phyloP scores from a whole-genome alignment of 2,329 filamentous ascomycete species.

The Cladophialophora yegresii region DNA sequence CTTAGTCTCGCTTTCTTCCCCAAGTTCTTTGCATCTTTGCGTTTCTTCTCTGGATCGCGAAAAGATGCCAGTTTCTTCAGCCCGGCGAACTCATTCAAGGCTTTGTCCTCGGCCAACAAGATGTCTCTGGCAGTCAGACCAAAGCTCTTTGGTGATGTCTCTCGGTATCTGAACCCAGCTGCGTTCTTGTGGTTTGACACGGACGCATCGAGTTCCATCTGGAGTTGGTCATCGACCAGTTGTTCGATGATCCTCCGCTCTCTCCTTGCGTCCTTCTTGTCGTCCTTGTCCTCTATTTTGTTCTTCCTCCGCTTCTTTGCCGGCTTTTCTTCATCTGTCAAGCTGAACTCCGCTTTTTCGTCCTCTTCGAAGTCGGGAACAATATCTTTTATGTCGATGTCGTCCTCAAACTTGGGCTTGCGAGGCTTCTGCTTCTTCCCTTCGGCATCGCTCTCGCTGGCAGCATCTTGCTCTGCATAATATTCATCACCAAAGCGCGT shows the following conservation, averaged over 20 bases:
- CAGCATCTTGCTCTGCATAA: conserved; percentile 69
- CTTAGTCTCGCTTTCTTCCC: conserved; percentile 89
- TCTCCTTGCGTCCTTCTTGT: conserved; percentile 72
- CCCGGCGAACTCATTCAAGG: conserved; percentile 86
- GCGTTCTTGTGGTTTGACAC: conserved; percentile 51
- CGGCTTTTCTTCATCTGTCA: conserved; percentile 56
- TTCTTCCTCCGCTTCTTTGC: conserved; percentile 52
- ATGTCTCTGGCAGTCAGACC: conserved; percentile 90
- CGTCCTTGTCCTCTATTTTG: conserved; percentile 56
- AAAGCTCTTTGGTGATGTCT: conserved; percentile 86
- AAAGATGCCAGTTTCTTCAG: conserved; percentile 94
- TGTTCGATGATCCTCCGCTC: conserved; percentile 83
- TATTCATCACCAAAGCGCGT: conserved; percentile 87
- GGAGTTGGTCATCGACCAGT: conserved; percentile 78
- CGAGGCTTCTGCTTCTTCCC: conserved; percentile 47
- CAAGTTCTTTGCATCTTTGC: conserved; percentile 80
- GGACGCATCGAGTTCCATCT: conserved; percentile 72
- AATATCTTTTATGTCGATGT: conserved; percentile 95
- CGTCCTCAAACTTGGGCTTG: conserved; percentile 93
- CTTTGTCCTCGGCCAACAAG: conserved; percentile 80
- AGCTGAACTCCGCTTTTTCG: conserved; percentile 54
- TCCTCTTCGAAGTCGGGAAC: conserved; percentile 68
- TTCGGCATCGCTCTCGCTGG: conserved; percentile 69
- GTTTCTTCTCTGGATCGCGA: conserved; percentile 85
- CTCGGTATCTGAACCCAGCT: conserved; percentile 81